Percentiles rank a stretch among this genome's conserved stretches.
phyloP scores from a whole-genome alignment of 2,329 filamentous ascomycete species.

The Alternaria triticina region DNA sequence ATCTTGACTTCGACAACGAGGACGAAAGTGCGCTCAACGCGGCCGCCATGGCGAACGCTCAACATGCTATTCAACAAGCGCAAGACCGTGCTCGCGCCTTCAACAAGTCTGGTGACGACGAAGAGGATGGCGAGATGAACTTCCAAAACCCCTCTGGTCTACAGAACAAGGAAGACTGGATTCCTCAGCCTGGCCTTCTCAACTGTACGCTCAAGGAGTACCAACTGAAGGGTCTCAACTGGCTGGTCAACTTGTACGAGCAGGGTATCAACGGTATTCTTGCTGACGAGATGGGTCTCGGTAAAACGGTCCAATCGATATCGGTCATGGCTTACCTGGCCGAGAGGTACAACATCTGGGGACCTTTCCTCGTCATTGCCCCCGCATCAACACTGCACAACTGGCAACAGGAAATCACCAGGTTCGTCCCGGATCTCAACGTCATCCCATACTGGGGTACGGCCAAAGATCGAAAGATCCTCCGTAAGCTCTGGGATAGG shows the following conservation, averaged over 20 bases:
- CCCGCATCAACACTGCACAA: slow-evolving; percentile 97
- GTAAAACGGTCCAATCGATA: slow-evolving; percentile 98
- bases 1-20: slow-evolving; percentile 93
- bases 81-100: slow-evolving; percentile 92
- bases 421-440: slow-evolving; percentile 93
- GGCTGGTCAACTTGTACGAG: slow-evolving; percentile 98
- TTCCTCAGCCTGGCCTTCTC: slow-evolving; percentile 92
- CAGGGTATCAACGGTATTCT: slow-evolving; percentile 99
- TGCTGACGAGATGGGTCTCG: slow-evolving; percentile 99
- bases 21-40: slow-evolving; percentile 82
- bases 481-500: slow-evolving; percentile 98
- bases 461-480: slow-evolving; percentile 89
- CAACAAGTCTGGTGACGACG: slow-evolving; percentile 66
- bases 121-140: slow-evolving; percentile 93
- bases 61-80: slow-evolving; percentile 92
- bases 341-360: slow-evolving; percentile 97
- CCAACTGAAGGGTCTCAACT: slow-evolving; percentile 98
- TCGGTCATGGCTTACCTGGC: slow-evolving; percentile 99
- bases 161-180: slow-evolving; percentile 78
- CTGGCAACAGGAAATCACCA: slow-evolving; percentile 98
- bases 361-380: slow-evolving; percentile 94
- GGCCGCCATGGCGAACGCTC: slow-evolving; percentile 93
- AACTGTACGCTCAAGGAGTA: slow-evolving; percentile 97
- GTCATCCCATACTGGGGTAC: slow-evolving; percentile 98
- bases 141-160: slow-evolving; percentile 98